Conservation (phyloP, 495 filamentous ascomycete species). For the Bombardia bombarda region DNA sequence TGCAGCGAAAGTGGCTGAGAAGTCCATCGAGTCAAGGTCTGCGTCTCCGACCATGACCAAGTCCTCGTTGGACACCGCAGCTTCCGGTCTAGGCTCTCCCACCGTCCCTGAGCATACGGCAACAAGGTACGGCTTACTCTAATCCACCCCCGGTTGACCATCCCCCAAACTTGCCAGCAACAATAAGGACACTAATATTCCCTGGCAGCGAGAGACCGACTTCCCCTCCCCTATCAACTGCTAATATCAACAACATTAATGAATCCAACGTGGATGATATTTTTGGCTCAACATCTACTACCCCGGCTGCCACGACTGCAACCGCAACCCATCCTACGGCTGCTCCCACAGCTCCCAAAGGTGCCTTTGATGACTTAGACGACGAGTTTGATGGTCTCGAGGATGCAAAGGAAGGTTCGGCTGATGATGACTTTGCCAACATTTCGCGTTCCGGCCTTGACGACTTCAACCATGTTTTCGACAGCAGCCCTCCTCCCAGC, state of each 20-base stretch:
- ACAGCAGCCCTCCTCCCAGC: conserved; percentile 46
- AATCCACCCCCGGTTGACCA: neutral
- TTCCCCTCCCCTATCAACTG: conserved; percentile 11
- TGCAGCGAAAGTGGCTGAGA: conserved; percentile 23
- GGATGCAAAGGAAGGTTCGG: conserved; percentile 86
- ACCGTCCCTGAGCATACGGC: conserved; percentile 14
- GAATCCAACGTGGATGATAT: conserved; percentile 23
- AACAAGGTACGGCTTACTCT: conserved; percentile 17
- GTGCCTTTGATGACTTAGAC: conserved; percentile 68
- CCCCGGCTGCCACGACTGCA: conserved; percentile 3
- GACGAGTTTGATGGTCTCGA: conserved; percentile 81
- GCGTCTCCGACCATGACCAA: conserved; percentile 18
- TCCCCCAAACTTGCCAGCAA: neutral
- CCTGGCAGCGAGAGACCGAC: conserved; percentile 22
- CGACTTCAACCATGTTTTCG: conserved; percentile 61
- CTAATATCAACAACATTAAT: conserved; percentile 8
- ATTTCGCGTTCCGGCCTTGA: conserved; percentile 51
- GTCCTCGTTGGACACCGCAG: conserved; percentile 6
- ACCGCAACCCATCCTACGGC: conserved; percentile 10
- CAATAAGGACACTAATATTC: neutral
- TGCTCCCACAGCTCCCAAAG: conserved; percentile 25
- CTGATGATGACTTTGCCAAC: conserved; percentile 74
- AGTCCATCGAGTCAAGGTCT: conserved; percentile 18
- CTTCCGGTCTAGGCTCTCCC: conserved; percentile 6
- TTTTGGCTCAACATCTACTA: conserved; percentile 17